Evolutionary conservation across 129 eudicot genomes (phyloP).

Genomic region (Ambrosia artemisiifolia): DNA sequence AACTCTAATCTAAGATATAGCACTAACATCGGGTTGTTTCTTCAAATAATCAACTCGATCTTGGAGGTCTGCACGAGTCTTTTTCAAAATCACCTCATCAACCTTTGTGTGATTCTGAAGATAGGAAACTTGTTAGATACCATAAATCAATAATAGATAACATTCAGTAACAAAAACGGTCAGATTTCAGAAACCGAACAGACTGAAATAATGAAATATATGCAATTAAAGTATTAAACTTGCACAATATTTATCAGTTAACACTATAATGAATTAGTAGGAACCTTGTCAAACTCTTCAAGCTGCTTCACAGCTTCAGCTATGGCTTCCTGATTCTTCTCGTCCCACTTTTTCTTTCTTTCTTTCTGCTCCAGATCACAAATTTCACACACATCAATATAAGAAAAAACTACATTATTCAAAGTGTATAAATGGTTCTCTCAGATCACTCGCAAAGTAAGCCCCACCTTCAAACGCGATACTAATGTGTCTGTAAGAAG

Average conservation of each 20-base stretch:
- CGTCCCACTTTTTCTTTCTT: conserved; percentile 86
- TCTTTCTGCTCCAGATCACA: conserved; percentile 61
- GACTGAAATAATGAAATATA: too few species aligned
- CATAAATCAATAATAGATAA: not conserved
- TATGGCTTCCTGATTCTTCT: conserved; percentile 87
- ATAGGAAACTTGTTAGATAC: conserved; percentile 14
- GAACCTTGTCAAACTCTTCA: conserved; percentile 81
- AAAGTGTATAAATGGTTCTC: not conserved
- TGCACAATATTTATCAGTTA: not conserved
- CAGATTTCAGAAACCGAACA: not conserved
- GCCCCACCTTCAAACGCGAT: conserved; percentile 80
- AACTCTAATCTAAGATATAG: conserved; percentile 8
- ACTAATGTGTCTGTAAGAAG: conserved; percentile 81
- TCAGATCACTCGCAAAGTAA: conserved; percentile 2
- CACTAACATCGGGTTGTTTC: conserved; percentile 80
- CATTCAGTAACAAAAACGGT: not conserved
- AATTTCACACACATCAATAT: conserved; percentile 9
- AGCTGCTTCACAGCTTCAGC: conserved; percentile 84
- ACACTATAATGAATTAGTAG: not conserved
- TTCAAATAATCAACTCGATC: conserved; percentile 76
- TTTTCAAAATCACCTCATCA: conserved; percentile 60
- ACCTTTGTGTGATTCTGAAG: conserved; percentile 58
- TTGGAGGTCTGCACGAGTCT: conserved; percentile 75
- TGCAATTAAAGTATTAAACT: not conserved
- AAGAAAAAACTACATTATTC: conserved; percentile 3